A percentile compares a stretch with the other conserved stretches of the same genome.
Evolutionary conservation across 208 protist genomes (phyloP).

Genomic region (Borovskyia barvae): DNA sequence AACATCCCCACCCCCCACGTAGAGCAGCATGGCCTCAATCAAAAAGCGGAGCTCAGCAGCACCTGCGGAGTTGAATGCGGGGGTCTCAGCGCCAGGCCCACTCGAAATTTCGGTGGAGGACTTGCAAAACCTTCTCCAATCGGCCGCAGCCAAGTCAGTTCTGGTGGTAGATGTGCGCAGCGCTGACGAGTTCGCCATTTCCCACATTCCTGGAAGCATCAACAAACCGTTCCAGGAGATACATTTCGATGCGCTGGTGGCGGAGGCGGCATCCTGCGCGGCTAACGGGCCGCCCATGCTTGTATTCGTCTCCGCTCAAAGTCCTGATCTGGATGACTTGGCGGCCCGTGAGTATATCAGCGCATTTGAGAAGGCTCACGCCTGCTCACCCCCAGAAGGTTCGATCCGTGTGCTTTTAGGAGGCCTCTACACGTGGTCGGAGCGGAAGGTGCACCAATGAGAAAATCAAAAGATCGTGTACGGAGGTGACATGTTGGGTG

Average conservation of each 20-base stretch:
- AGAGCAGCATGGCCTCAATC: slow-evolving; percentile 4
- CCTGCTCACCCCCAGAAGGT: slow-evolving; percentile 2
- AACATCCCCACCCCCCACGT: neutral
- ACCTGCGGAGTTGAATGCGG: slow-evolving; percentile 5
- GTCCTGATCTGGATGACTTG: slow-evolving; percentile 53
- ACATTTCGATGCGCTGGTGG: slow-evolving; percentile 12
- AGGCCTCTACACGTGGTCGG: slow-evolving; percentile 31
- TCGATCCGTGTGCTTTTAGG: slow-evolving; percentile 36
- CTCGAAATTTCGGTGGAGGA: slow-evolving; percentile 26
- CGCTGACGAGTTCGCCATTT: slow-evolving; percentile 33
- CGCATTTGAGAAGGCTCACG: slow-evolving; percentile 22
- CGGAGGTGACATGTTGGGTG: too few species aligned
- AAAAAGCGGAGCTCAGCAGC: slow-evolving; percentile 5
- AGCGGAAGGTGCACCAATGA: too few species aligned
- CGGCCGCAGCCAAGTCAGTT: neutral
- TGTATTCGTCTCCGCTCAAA: slow-evolving; percentile 50
- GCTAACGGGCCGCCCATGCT: slow-evolving; percentile 9
- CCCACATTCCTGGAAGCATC: slow-evolving; percentile 35
- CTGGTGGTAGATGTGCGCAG: slow-evolving; percentile 40
- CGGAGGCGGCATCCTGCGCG: neutral
- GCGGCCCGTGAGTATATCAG: slow-evolving; percentile 48
- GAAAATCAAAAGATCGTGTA: too few species aligned
- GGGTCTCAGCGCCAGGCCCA: slow-evolving; percentile 6
- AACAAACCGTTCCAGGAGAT: slow-evolving; percentile 44
- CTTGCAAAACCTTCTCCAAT: slow-evolving; percentile 17